Evolutionary conservation across 2,329 filamentous ascomycete species (phyloP), one percentile per base, ranked within the genome.

Genomic region (Paraconiothyrium brasiliense): DNA sequence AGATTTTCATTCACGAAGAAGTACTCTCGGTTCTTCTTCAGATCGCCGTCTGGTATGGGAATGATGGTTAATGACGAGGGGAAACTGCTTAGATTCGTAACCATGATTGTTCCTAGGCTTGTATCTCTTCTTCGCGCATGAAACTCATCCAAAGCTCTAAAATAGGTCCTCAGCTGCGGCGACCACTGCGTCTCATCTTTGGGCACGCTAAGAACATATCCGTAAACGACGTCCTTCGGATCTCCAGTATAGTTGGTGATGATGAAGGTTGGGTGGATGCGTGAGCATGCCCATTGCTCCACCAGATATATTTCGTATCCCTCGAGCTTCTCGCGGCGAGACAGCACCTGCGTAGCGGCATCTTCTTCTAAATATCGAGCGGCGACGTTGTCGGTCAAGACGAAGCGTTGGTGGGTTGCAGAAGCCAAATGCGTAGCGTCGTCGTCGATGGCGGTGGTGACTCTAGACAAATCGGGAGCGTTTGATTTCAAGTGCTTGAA

Each of bases 251-350:
- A 97, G 3, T 94, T 97, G 46, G 91, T 92, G 67, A 98, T 96
- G 54, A 97, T 87, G 66, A 97, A 92, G 16, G 94, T 97, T 0
- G 94, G 94, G 64, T 96, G 93, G 59, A 89, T 86, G 56, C 95
- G 89, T 13, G 94, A 97, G 79, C 94, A 97, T 6, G 93, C 93
- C 95, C 95, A 99, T 84, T 99, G 95, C 78, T 98, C 95, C 67
- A 98, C 93, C 16, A 98, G 82, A 78, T 98, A 98, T 64, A 94
- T 84, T 78, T 98, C 94, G 79, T 97, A 98, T 67, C 94, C 94
- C 63, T 87, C 82, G 6, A 99, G 85, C 54, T 86, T 83, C 54
- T 86, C 84, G 58, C 88, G 87, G 57, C 90, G 89, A 69, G 94
- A 88, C 66, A 97, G 84, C 8, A 97, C 88, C 3, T 84, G 85